These are phyloP conservation scores for Coniophora puteana DNA, from an alignment of 1,284 basidiomycete species.

Conservation along the genomic window DNA sequence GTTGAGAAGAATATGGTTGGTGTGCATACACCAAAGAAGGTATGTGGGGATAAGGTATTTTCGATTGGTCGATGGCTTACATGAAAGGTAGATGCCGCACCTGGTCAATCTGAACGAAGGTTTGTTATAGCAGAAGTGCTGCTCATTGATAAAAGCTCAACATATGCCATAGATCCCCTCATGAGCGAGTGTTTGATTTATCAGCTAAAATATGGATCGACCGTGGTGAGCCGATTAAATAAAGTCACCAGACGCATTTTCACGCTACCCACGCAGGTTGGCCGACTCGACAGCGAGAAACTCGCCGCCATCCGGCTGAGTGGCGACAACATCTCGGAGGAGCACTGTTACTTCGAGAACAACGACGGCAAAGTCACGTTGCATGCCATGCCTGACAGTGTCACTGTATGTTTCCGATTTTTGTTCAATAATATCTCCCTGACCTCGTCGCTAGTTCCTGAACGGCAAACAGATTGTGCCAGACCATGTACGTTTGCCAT, in stretches of 20 bases:
- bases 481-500: constrained; percentile 56
- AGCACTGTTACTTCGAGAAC: constrained; percentile 93
- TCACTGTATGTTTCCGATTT: constrained; percentile 61
- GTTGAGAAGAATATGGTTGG: constrained; percentile 96
- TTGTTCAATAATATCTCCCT: constrained; percentile 5
- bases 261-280: constrained; percentile 50
- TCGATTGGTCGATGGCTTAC: constrained; percentile 10
- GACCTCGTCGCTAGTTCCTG: constrained; percentile 56
- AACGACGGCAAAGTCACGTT: constrained; percentile 82
- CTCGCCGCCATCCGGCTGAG: constrained; percentile 89
- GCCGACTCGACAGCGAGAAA: constrained; percentile 76
- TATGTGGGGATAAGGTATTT: constrained; percentile 24
- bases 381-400: constrained; percentile 73
- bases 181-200: constrained; percentile 94
- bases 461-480: constrained; percentile 87
- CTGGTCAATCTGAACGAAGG: constrained; percentile 94
- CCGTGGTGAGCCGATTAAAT: constrained; percentile 50
- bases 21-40: constrained; percentile 98
- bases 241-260: constrained; percentile 10
- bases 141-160: constrained; percentile 8
- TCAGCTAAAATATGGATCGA: constrained; percentile 88
- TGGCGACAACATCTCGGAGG: constrained; percentile 86
- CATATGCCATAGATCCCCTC: constrained; percentile 58
- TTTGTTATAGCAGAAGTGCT: constrained; percentile 28
- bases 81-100: constrained; percentile 74